Conservation (phyloP, 2,329 filamentous ascomycete genomes). For the Blumeria hordei region DNA sequence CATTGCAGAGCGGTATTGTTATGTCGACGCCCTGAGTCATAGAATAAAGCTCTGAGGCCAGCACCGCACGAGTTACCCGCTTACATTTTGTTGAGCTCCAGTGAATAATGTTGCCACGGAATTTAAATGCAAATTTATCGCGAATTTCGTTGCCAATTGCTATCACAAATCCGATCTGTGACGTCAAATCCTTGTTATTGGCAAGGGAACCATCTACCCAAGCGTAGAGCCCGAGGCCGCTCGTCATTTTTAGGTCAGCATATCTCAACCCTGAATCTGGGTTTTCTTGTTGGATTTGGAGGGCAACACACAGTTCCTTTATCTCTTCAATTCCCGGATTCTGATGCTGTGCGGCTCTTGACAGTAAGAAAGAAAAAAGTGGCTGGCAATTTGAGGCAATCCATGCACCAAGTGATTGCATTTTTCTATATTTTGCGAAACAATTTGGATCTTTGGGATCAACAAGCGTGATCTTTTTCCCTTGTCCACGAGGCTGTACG, state of each 20-base stretch:
- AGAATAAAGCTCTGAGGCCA: not conserved
- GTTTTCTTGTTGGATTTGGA: not conserved
- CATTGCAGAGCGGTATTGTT: not conserved
- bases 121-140: not conserved
- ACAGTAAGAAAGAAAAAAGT: not conserved
- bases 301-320: not conserved
- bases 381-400: not conserved
- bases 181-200: not conserved
- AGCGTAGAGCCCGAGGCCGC: not conserved
- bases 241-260: not conserved
- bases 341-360: not conserved
- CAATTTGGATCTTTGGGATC: not conserved
- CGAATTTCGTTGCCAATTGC: not conserved
- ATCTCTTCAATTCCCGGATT: not conserved
- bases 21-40: not conserved
- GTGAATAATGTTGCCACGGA: not conserved
- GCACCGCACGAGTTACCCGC: not conserved
- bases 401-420: not conserved
- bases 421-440: not conserved
- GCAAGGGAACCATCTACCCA: not conserved
- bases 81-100: not conserved
- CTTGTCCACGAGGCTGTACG: not conserved
- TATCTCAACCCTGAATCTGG: not conserved
- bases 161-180: not conserved
- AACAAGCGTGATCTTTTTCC: not conserved